Evolutionary conservation across 805 yeast genomes (phyloP).

Genomic region (Candida lessepsii): DNA sequence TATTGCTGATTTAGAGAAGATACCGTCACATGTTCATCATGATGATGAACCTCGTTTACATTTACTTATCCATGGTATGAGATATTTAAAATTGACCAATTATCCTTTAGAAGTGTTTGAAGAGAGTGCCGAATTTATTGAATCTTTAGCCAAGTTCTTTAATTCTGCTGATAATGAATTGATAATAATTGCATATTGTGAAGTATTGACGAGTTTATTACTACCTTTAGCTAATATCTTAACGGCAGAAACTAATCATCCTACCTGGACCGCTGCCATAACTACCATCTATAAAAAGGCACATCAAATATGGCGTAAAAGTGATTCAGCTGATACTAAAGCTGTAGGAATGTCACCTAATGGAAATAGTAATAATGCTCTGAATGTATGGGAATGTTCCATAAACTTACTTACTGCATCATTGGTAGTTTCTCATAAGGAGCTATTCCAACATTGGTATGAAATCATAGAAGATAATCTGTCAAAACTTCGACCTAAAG

Average conservation of each 20-base stretch:
- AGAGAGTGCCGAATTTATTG: conserved; percentile 88
- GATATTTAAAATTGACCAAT: conserved; percentile 72
- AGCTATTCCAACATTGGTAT: conserved; percentile 75
- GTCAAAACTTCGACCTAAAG: conserved; percentile 64
- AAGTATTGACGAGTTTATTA: conserved; percentile 71
- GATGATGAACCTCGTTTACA: conserved; percentile 58
- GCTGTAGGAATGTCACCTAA: conserved; percentile 14
- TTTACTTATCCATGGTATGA: conserved; percentile 86
- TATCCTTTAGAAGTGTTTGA: conserved; percentile 89
- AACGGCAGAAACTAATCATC: conserved; percentile 95
- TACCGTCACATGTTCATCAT: conserved; percentile 45
- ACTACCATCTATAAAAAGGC: conserved; percentile 55
- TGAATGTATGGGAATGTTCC: conserved; percentile 63
- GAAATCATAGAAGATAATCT: conserved; percentile 60
- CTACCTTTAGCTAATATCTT: conserved; percentile 80
- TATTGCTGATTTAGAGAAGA: conserved; percentile 85
- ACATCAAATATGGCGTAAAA: conserved; percentile 44
- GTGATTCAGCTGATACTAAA: conserved; percentile 8
- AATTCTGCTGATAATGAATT: conserved; percentile 60
- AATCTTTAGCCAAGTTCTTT: conserved; percentile 83
- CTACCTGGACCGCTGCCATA: conserved; percentile 88
- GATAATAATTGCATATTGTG: conserved; percentile 76
- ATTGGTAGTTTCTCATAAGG: conserved; percentile 77
- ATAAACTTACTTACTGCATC: conserved; percentile 68
- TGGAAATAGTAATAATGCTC: conserved; percentile 1